Percentiles rank a stretch among this genome's conserved stretches.
Evolutionary conservation across 2,329 filamentous ascomycete species (phyloP).

Genomic region (Coleophoma crateriformis): DNA sequence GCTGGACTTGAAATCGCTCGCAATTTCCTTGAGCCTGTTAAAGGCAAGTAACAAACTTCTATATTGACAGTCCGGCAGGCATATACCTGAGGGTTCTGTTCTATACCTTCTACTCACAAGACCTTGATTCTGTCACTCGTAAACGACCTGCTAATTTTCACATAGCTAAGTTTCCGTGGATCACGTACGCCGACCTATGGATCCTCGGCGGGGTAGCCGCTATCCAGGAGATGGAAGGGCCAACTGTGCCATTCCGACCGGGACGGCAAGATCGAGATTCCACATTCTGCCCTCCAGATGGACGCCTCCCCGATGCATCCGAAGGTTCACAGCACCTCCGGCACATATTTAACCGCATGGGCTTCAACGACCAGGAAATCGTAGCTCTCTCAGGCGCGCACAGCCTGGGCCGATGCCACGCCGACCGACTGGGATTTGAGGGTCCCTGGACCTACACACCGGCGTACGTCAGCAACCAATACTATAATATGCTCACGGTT

Average conservation of each 20-base stretch:
- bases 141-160: too few relatives aligned
- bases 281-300: conserved; percentile 85
- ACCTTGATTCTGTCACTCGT: too few relatives aligned
- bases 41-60: conserved; percentile 47
- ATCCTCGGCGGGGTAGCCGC: conserved; percentile 80
- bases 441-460: conserved; percentile 93
- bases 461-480: conserved; percentile 91
- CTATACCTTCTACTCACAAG: conserved; percentile 9
- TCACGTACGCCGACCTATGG: conserved; percentile 95
- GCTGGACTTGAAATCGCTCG: conserved; percentile 81
- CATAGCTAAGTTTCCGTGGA: conserved; percentile 81
- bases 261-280: conserved; percentile 78
- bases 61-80: too few relatives aligned
- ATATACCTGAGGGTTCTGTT: neutral
- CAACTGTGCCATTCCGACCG: conserved; percentile 79
- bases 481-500: conserved; percentile 77
- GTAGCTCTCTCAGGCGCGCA: conserved; percentile 84
- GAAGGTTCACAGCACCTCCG: conserved; percentile 79
- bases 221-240: conserved; percentile 93
- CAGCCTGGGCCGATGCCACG: conserved; percentile 83
- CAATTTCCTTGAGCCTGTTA: conserved; percentile 89
- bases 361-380: conserved; percentile 95
- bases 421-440: conserved; percentile 79
- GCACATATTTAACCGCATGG: conserved; percentile 93
- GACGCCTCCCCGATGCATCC: conserved; percentile 77